A percentile compares a stretch with the other conserved stretches of the same genome.
Conservation (phyloP, 768 basidiomycete genomes). For the Termitomyces sp. region DNA sequence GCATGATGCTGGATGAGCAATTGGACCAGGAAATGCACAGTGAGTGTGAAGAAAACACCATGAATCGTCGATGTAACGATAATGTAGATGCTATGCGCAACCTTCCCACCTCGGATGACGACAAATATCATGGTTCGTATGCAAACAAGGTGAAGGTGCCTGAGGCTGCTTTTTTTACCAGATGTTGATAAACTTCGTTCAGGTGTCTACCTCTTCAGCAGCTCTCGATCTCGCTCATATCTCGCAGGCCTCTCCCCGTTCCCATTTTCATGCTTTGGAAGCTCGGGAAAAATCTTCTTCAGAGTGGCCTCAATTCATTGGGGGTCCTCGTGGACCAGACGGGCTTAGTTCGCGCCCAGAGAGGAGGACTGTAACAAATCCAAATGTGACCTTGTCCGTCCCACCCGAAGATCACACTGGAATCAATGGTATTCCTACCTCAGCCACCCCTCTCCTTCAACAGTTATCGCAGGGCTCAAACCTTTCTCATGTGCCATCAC, state of each 20-base stretch:
- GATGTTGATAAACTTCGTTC: slow-evolving; percentile 2
- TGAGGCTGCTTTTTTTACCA: background rate
- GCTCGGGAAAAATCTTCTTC: slow-evolving; percentile 73
- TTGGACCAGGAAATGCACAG: slow-evolving; percentile 94
- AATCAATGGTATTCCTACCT: slow-evolving; percentile 43
- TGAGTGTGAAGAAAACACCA: slow-evolving; percentile 32
- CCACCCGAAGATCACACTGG: slow-evolving; percentile 43
- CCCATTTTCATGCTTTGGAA: slow-evolving; percentile 54
- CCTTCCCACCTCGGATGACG: slow-evolving; percentile 83
- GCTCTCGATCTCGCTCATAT: slow-evolving; percentile 91
- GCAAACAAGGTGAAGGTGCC: slow-evolving; percentile 51
- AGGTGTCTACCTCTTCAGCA: slow-evolving; percentile 86
- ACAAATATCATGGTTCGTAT: slow-evolving; percentile 69
- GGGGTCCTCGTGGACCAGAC: slow-evolving; percentile 57
- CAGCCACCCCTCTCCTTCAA: slow-evolving; percentile 57
- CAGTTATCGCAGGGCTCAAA: slow-evolving; percentile 50
- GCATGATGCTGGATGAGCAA: slow-evolving; percentile 91
- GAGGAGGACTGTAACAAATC: slow-evolving; percentile 71
- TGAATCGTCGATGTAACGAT: slow-evolving; percentile 3
- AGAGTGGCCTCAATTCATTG: slow-evolving; percentile 91
- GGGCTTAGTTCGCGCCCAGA: slow-evolving; percentile 48
- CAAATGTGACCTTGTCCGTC: slow-evolving; percentile 57
- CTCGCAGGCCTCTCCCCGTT: slow-evolving; percentile 71
- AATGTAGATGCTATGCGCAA: slow-evolving; percentile 79
- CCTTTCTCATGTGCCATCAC: slow-evolving; percentile 32